A percentile compares a stretch with the other conserved stretches of the same genome.
Evolutionary conservation across 2,329 filamentous ascomycete genomes (phyloP).

Genomic region (Sphaerulina populicola): DNA sequence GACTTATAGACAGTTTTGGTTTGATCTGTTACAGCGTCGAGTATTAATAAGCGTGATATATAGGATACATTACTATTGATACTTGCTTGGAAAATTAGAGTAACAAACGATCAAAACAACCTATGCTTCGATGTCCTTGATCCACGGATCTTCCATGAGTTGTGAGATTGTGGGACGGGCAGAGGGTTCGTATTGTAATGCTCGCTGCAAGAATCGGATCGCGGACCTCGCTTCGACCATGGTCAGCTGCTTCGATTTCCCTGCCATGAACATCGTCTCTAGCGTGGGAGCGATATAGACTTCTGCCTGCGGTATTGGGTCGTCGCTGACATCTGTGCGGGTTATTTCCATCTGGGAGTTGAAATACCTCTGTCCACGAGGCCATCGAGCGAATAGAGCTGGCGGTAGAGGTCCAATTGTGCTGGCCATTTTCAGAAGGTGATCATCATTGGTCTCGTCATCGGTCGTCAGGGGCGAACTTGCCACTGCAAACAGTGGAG

Average conservation of each 20-base stretch:
- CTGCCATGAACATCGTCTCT: neutral
- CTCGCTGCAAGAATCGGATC: neutral
- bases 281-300: neutral
- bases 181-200: neutral
- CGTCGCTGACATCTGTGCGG: neutral
- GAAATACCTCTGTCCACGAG: neutral
- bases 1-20: no score
- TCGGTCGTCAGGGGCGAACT: neutral
- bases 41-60: no score
- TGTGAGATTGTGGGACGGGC: neutral
- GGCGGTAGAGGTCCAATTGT: neutral
- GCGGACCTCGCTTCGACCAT: neutral
- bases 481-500: neutral
- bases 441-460: neutral
- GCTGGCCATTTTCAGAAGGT: neutral
- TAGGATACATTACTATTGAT: no score
- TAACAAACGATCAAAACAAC: neutral
- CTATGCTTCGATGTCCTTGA: neutral
- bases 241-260: neutral
- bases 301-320: neutral
- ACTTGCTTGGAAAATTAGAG: neutral
- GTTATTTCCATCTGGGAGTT: neutral
- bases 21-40: no score
- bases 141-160: neutral
- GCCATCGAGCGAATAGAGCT: neutral